phyloP scores from a whole-genome alignment of 2,329 filamentous ascomycete species.

The Xylariaceae sp. region DNA sequence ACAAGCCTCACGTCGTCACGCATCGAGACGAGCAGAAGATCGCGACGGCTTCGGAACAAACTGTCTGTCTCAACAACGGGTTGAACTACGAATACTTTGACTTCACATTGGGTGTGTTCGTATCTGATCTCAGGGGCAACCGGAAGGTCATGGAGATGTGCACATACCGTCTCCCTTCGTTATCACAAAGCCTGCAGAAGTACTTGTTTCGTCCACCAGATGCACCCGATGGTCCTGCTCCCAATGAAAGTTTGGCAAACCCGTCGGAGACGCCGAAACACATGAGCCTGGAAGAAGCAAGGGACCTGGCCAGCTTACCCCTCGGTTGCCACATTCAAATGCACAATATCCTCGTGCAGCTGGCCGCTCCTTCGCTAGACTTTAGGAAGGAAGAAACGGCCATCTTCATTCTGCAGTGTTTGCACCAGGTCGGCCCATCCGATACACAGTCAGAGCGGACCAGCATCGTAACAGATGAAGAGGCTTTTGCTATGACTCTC shows the following conservation, averaged over 20 bases:
- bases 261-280: slow-evolving; percentile 1
- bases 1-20: slow-evolving; percentile 17
- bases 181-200: slow-evolving; percentile 2
- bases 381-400: slow-evolving; percentile 13
- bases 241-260: slow-evolving; percentile 7
- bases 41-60: slow-evolving; percentile 1
- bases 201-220: slow-evolving; percentile 7
- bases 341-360: slow-evolving; percentile 21
- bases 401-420: slow-evolving; percentile 9
- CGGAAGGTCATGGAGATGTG: slow-evolving; percentile 22
- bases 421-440: slow-evolving; percentile 9
- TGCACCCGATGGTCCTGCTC: slow-evolving; percentile 5
- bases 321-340: slow-evolving; percentile 5
- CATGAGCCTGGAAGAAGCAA: slow-evolving; percentile 7
- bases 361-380: slow-evolving; percentile 10
- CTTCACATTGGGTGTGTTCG: slow-evolving; percentile 8
- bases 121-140: slow-evolving; percentile 11
- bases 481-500: slow-evolving; percentile 1
- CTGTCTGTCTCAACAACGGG: slow-evolving; percentile 43
- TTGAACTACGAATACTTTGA: slow-evolving; percentile 39
- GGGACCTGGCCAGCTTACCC: slow-evolving; percentile 3
- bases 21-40: slow-evolving; percentile 21
- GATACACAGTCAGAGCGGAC: background rate
- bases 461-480: slow-evolving; percentile 1
- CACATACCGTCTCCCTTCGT: slow-evolving; percentile 6